A percentile compares a stretch with the other conserved stretches of the same genome.
These are phyloP conservation scores for Buddleja alternifolia DNA, from an alignment of 257 asterid species.

Conservation along the genomic window DNA sequence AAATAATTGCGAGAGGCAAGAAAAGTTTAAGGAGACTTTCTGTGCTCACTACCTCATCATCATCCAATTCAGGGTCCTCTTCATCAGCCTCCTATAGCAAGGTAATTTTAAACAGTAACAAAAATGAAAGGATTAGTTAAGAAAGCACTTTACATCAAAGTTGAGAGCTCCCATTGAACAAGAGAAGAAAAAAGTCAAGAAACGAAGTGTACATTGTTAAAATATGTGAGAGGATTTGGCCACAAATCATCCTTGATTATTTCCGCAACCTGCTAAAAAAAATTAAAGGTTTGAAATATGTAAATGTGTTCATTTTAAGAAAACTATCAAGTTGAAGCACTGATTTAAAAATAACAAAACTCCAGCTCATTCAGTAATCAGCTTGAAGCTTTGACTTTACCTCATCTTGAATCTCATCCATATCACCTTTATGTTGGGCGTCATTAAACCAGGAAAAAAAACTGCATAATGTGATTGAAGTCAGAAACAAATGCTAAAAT, in stretches of 20 bases:
- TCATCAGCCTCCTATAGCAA: constrained; percentile 41
- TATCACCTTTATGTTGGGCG: constrained; percentile 41
- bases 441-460: constrained; percentile 66
- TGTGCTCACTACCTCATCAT: constrained; percentile 10
- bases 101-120: not conserved
- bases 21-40: no score
- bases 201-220: constrained; percentile 41
- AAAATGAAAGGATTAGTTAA: not conserved
- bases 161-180: not conserved
- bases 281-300: not conserved
- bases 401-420: constrained; percentile 64
- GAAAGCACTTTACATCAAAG: not conserved
- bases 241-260: constrained; percentile 69
- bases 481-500: constrained; percentile 15
- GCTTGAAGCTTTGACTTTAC: constrained; percentile 31
- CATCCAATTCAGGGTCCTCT: constrained; percentile 36
- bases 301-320: no score
- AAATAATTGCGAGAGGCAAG: no score
- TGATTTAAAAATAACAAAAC: not conserved
- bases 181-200: not conserved
- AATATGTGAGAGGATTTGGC: constrained; percentile 67
- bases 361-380: not conserved
- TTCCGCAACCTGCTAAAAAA: constrained; percentile 51
- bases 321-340: not conserved
- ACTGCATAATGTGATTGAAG: constrained; percentile 40